phyloP scores from a whole-genome alignment of 768 basidiomycete species.

The Lentinula lateritia region DNA sequence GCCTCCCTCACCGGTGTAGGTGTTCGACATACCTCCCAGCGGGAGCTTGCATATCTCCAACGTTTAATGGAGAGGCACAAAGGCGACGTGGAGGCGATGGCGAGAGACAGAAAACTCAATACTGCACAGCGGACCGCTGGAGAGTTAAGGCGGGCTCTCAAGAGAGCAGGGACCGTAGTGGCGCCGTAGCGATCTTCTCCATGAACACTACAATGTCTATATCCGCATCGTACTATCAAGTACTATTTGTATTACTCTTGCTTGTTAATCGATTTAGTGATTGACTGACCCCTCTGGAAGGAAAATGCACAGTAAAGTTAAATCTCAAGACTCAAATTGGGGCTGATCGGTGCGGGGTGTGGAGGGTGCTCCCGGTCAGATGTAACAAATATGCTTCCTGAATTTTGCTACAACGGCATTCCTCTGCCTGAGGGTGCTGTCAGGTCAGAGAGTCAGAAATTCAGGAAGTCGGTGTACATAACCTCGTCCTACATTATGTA shows the following conservation, averaged over 20 bases:
- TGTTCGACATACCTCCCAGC: slow-evolving; percentile 58
- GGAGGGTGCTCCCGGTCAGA: no score
- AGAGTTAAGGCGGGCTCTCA: slow-evolving; percentile 61
- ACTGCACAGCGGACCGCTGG: slow-evolving; percentile 80
- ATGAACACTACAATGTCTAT: not conserved
- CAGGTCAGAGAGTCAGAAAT: not conserved
- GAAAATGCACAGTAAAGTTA: no score
- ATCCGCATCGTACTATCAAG: not conserved
- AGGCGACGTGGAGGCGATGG: slow-evolving; percentile 69
- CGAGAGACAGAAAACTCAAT: slow-evolving; percentile 73
- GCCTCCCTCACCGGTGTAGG: slow-evolving; percentile 35
- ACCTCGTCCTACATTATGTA: not conserved
- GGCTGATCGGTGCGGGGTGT: no score
- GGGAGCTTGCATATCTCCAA: slow-evolving; percentile 63
- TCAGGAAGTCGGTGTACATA: not conserved
- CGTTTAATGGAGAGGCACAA: slow-evolving; percentile 68
- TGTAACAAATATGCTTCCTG: no score
- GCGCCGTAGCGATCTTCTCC: not conserved
- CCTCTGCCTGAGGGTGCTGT: not conserved
- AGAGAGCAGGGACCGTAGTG: slow-evolving; percentile 40
- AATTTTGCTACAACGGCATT: no score
- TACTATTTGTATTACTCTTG: not conserved
- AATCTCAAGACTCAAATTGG: no score
- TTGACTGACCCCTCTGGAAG: no score
- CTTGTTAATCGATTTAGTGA: no score